Evolutionary conservation across 2,329 filamentous ascomycete species (phyloP).

Genomic region (Fusarium sp.): DNA sequence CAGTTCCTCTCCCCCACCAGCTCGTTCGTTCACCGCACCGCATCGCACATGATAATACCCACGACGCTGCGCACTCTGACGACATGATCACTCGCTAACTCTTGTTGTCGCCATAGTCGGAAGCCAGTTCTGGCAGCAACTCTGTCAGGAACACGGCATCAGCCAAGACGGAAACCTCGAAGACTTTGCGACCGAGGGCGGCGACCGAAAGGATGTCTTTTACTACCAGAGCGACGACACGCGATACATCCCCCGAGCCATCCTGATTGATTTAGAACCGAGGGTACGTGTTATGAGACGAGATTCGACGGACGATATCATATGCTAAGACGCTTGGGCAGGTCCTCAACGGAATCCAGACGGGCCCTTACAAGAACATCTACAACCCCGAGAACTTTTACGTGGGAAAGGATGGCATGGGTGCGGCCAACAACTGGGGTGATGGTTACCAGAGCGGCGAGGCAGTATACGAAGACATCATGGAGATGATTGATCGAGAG

Average conservation of each 20-base stretch:
- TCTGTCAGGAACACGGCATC: slow-evolving; percentile 98
- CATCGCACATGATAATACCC: not conserved
- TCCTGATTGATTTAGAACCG: slow-evolving; percentile 94
- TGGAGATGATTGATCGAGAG: slow-evolving; percentile 99
- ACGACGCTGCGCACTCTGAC: not conserved
- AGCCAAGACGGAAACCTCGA: slow-evolving; percentile 97
- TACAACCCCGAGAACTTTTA: slow-evolving; percentile 99
- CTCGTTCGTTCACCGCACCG: slow-evolving; percentile 10
- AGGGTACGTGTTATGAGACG: slow-evolving; percentile 64
- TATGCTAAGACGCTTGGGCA: slow-evolving; percentile 40
- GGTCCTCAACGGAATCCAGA: slow-evolving; percentile 93
- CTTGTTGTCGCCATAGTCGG: slow-evolving; percentile 74
- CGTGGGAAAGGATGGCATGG: slow-evolving; percentile 91
- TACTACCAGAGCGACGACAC: slow-evolving; percentile 99
- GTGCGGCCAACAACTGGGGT: slow-evolving; percentile 98
- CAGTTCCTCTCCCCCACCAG: slow-evolving; percentile 57
- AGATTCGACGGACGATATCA: not conserved
- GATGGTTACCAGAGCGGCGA: slow-evolving; percentile 95
- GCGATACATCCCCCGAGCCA: slow-evolving; percentile 95
- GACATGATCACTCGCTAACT: slow-evolving; percentile 20
- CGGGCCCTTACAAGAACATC: slow-evolving; percentile 95
- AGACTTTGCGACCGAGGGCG: slow-evolving; percentile 97
- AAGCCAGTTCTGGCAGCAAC: slow-evolving; percentile 98
- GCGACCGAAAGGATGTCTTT: slow-evolving; percentile 98
- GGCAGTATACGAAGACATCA: slow-evolving; percentile 92